Evolutionary conservation across 2,329 filamentous ascomycete genomes (phyloP).

Genomic region (Cercospora beticola): DNA sequence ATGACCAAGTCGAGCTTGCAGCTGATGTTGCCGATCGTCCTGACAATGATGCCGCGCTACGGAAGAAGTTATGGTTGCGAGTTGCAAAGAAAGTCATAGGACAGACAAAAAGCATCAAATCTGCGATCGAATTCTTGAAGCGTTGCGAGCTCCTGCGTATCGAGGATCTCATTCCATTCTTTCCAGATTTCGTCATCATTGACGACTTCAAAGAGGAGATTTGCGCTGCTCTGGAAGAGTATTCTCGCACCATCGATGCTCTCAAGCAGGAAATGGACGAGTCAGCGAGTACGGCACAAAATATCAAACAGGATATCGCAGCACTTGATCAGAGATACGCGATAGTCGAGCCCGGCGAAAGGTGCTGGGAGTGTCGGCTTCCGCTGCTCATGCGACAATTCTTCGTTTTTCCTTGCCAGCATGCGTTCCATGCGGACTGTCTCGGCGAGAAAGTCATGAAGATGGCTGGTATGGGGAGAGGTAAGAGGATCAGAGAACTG

Average conservation of each 20-base stretch:
- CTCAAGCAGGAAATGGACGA: conserved; percentile 96
- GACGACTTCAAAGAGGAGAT: conserved; percentile 99
- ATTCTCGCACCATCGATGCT: conserved; percentile 83
- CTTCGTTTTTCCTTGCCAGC: conserved; percentile 98
- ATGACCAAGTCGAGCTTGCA: conserved; percentile 86
- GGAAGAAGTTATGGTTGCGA: conserved; percentile 93
- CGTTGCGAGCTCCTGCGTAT: conserved; percentile 90
- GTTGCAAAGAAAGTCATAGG: conserved; percentile 93
- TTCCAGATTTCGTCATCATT: conserved; percentile 97
- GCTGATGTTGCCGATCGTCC: conserved; percentile 85
- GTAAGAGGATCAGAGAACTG: conserved; percentile 78
- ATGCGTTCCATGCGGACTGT: conserved; percentile 96
- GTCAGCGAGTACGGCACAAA: conserved; percentile 78
- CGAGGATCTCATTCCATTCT: conserved; percentile 96
- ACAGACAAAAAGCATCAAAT: conserved; percentile 77
- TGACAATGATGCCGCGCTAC: conserved; percentile 68
- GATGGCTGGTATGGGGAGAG: conserved; percentile 72
- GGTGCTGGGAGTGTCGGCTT: conserved; percentile 83
- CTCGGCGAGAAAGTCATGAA: conserved; percentile 82
- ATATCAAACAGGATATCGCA: conserved; percentile 87
- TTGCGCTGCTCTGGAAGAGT: conserved; percentile 87
- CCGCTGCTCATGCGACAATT: conserved; percentile 89
- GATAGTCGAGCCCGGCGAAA: conserved; percentile 93
- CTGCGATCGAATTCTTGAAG: conserved; percentile 87
- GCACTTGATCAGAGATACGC: conserved; percentile 86